A percentile compares a stretch with the other conserved stretches of the same genome.
These are phyloP conservation scores for Kodamaea sagamina DNA, from an alignment of 805 yeast genomes.

Conservation along the genomic window DNA sequence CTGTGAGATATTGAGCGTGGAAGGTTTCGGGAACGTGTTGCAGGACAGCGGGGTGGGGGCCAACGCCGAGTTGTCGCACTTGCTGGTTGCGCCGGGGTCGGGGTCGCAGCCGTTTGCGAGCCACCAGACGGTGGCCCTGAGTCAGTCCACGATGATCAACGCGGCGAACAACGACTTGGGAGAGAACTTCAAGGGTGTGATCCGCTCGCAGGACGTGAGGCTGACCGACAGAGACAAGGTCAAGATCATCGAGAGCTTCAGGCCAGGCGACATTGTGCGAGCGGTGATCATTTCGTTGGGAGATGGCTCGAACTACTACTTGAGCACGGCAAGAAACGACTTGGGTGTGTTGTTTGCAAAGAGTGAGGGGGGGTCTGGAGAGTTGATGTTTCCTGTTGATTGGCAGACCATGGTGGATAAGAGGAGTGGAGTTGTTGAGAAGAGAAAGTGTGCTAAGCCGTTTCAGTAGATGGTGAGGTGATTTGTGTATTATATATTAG, in stretches of 20 bases:
- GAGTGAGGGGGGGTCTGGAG: constrained; percentile 67
- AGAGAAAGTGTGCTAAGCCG: constrained; percentile 92
- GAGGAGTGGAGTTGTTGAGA: constrained; percentile 69
- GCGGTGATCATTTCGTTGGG: constrained; percentile 86
- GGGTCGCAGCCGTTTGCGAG: constrained; percentile 49
- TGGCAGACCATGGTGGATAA: constrained; percentile 94
- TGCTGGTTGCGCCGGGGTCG: constrained; percentile 48
- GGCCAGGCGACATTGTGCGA: constrained; percentile 90
- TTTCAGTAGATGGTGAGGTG: constrained; percentile 29
- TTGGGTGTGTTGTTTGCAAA: constrained; percentile 92
- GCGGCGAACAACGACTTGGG: constrained; percentile 67
- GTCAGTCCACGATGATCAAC: constrained; percentile 39
- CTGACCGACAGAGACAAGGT: constrained; percentile 90
- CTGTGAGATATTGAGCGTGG: constrained; percentile 72
- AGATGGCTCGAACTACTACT: constrained; percentile 88
- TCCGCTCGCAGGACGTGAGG: constrained; percentile 84
- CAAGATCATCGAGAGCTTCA: constrained; percentile 72
- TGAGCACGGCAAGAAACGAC: constrained; percentile 87
- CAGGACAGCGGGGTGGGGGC: constrained; percentile 69
- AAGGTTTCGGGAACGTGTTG: constrained; percentile 57
- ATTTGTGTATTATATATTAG: not conserved
- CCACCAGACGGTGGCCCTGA: constrained; percentile 38
- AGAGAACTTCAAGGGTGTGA: constrained; percentile 84
- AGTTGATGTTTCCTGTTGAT: constrained; percentile 82
- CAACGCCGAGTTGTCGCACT: constrained; percentile 45